Evolutionary conservation across 257 asterid genomes (phyloP), one percentile per base, ranked within the genome.

Genomic region (Plectranthus barbatus): DNA sequence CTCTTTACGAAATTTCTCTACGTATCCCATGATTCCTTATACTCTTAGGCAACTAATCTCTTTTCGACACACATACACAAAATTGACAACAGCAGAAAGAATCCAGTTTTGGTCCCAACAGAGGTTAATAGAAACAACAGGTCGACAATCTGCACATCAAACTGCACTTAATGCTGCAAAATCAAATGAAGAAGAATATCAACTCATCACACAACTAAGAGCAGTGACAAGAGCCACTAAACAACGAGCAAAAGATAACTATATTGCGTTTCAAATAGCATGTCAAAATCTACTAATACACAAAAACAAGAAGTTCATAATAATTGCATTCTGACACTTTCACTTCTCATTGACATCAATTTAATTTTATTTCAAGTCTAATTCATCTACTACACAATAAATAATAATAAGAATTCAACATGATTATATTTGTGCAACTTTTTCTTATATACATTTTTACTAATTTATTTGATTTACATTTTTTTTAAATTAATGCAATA

Each of bases 21-120:
- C 26, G 64, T 68, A 67, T 42, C 84, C 80, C 82, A 73, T 80
- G 15, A 11, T 18, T 9, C 9, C 67, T 9, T 47, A 68, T 70
- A 62, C 11, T n/a, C n/a, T 58, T 48, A 12, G 45, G 31, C 48
- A 36, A 39, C 18, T 42, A 64, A 41, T 50, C 39, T 52, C 56
- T 69, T 34, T 31, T 21, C 5, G 26, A 34, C 23, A 41, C 34
- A 33, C 24, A 36, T 72, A 49, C 67, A 52, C 52, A 33, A 51
- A 66, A 40, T 36, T 6, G 13, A 53, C 39, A 51, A 29, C 45
- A 18, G 24, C 39, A 64, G 7, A 60, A 56, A 18, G 46, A 23
- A 44, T 15, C 29, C 52, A 34, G 54, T 39, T 45, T 45, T 12
- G 45, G 31, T 48, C 24, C 54, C 45, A 15, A 20, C 17, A 62